Base-by-base conservation (phyloP, 306 rosid genomes). In the Mimosa pudica region DNA sequence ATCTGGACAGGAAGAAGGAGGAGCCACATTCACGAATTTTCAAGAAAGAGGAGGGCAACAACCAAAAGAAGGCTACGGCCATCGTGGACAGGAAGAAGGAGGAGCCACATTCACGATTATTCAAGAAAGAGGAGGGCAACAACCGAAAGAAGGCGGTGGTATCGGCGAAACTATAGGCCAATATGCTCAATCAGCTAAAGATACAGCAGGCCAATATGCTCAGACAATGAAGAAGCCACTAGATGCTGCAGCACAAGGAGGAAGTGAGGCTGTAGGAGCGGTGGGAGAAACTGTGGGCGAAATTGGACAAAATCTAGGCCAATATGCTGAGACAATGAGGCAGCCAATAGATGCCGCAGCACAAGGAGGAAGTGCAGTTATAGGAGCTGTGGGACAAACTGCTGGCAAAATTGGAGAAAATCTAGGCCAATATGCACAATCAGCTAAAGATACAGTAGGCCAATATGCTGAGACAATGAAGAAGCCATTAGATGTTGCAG, bases 381-480 rank as follows among this genome's bases (percentile, higher is more conserved):
- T 89, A 20, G 85, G 80, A 24, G 90, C 92, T 52, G 72, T 90
- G 42, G 94, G 91, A 2, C 97, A 90, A 66, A 88, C 97, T 32
- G 13, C 73, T 74, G 71, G 42, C 1, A 38, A 38, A 38, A 38
- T 38, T 2, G 42, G 42, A 38, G 42, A 38, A 38, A 38, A 38
- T 38, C 42, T 78, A 12, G 81, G 70, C 8, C 87, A 83, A 64
- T 82, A 86, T 46, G 89, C 90, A 0, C 83, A 83, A 42, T 49
- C 54, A 10, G 52, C 67, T 30, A 82, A 46, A 64, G 90, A 86
- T 36, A 11, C 74, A 79, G 75, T 75, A 13, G 81, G 71, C 35
- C 41, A 54, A 52, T 64, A 47, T 75, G 75, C 68, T 18, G 79
- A 75, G 8, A 80, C n/a, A n/a, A 14, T 78, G 55, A 74, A 81